phyloP scores from a whole-genome alignment of 164 flowering plant genomes.

The Kingdonia uniflora region DNA sequence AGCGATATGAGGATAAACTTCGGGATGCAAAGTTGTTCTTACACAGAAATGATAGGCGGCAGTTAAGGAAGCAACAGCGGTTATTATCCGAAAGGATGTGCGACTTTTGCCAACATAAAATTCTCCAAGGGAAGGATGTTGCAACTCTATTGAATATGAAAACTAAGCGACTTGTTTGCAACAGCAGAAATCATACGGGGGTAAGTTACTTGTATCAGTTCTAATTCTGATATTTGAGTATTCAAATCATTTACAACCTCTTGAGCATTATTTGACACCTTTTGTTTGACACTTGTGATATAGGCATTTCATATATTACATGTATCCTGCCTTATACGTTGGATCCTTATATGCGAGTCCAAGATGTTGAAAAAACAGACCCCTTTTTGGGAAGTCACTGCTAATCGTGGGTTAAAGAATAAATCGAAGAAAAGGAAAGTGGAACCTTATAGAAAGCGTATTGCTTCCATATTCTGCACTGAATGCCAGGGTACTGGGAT shows the following conservation, averaged over 20 bases:
- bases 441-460: slow-evolving; percentile 10
- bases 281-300: slow-evolving; percentile 9
- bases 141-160: slow-evolving; percentile 69
- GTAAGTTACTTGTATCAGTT: slow-evolving; percentile 20
- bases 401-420: slow-evolving; percentile 27
- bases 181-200: slow-evolving; percentile 82
- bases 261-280: not conserved
- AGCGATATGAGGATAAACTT: not conserved
- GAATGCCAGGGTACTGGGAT: slow-evolving; percentile 91
- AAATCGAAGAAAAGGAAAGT: slow-evolving; percentile 12
- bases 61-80: not conserved
- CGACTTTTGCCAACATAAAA: slow-evolving; percentile 71
- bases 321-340: slow-evolving; percentile 85
- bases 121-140: slow-evolving; percentile 90
- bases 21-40: not conserved
- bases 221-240: too few species aligned
- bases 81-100: slow-evolving; percentile 48
- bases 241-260: too few species aligned
- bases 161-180: slow-evolving; percentile 77
- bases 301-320: slow-evolving; percentile 94
- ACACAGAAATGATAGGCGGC: not conserved
- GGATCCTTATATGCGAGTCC: slow-evolving; percentile 77
- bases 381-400: slow-evolving; percentile 17
- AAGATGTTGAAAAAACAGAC: slow-evolving; percentile 33
- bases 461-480: slow-evolving; percentile 67